These are phyloP conservation scores for Closterium sp. DNA, from an alignment of 139 green algal species.

Conservation along the genomic window DNA sequence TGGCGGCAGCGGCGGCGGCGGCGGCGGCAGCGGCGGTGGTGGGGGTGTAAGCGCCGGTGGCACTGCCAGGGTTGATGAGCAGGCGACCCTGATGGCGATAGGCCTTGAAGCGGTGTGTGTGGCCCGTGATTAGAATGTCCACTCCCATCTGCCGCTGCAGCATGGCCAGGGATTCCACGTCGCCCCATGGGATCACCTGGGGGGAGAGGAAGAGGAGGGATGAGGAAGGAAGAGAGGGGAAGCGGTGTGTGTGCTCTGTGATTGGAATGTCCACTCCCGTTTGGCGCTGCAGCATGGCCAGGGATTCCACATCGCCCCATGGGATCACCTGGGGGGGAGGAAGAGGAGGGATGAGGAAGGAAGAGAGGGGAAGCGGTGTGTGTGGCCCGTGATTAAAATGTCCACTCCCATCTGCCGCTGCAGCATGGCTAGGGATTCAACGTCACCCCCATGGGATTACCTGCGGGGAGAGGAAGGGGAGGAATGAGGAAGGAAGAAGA, in stretches of 20 bases:
- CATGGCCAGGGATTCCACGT: constrained; percentile 72
- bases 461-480: constrained; percentile 2
- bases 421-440: constrained; percentile 72
- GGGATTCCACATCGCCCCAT: constrained; percentile 71
- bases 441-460: constrained; percentile 83
- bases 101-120: constrained; percentile 85
- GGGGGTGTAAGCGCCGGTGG: constrained; percentile 82
- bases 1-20: constrained; percentile 52
- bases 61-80: constrained; percentile 89
- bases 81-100: constrained; percentile 71
- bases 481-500: too few relatives aligned
- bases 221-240: constrained; percentile 29
- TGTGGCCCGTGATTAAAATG: constrained; percentile 91
- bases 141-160: constrained; percentile 81
- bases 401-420: constrained; percentile 84
- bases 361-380: constrained; percentile 70
- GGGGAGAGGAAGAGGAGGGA: not conserved
- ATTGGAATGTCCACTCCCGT: constrained; percentile 90
- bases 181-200: constrained; percentile 78
- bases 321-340: constrained; percentile 69
- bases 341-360: not conserved
- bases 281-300: constrained; percentile 77
- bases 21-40: constrained; percentile 13
- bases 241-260: constrained; percentile 87
- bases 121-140: constrained; percentile 90